Base-by-base conservation (phyloP, 1,139 yeast genomes). In the Blastobotrys arbuscula region DNA sequence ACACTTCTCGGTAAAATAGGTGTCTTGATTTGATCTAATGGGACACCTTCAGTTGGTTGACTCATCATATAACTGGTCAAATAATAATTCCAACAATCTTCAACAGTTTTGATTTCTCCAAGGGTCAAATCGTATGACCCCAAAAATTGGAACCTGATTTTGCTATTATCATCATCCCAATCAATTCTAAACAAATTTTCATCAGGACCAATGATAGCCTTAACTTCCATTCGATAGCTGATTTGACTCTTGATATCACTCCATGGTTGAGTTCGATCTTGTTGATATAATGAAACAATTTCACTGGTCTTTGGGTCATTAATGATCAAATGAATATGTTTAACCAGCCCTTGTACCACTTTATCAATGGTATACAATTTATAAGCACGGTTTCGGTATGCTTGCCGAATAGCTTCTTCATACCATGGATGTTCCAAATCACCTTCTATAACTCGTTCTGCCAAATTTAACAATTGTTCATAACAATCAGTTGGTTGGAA, bases 21-120 rank as follows among this genome's bases (percentile, higher is more conserved):
- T 36, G 68, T 51, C 49, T 62, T 60, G 52, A 65, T 57, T 51
- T 59, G 59, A 34, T 59, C 62, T 37, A 87, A 81, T n/a, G 90
- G 82, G 20, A 94, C 85, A 30, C 97, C 97, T 67, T 92, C 98
- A 2, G 99, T 92, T 37, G 98, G 97, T 59, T 88, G 95, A 6
- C 96, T 84, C 87, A 92, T 84, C 44, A 92, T 79, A 66, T 84
- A 92, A 44, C 95, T 85, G 0, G 97, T 92, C 48, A 92, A 77
- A 63, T 94, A 92, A 67, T 92, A 90, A 64, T 88, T 90, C 84
- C 96, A 94, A 59, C 78, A 79, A 54, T 87, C 95, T 59, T 86
- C 92, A 2, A 81, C 79, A 30, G 80, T 77, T 59, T 79, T 79
- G 31, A 84, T 82, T 58, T 87, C 92, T 57, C 82, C 82, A 58